phyloP scores from a whole-genome alignment of 2,329 filamentous ascomycete genomes.

The Westerdykella aurantiaca region DNA sequence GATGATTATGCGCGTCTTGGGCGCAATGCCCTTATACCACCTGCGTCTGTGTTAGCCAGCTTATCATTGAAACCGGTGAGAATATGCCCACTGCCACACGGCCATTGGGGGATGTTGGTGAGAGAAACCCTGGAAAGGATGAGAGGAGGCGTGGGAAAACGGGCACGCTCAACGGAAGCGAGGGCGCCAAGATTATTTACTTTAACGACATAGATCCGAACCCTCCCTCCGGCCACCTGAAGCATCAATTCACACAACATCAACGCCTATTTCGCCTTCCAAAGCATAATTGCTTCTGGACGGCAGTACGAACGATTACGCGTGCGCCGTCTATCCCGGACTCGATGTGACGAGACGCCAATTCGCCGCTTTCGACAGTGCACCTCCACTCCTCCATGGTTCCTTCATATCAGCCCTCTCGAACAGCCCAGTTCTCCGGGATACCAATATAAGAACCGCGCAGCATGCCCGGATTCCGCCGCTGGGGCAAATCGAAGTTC shows the following conservation, averaged over 20 bases:
- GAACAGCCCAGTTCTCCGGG: too few relatives aligned
- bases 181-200: slow-evolving; percentile 2
- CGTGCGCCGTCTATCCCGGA: too few relatives aligned
- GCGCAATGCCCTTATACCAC: slow-evolving; percentile 63
- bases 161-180: slow-evolving; percentile 3
- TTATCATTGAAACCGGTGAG: neutral
- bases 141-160: slow-evolving; percentile 2
- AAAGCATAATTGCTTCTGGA: neutral
- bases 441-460: neutral
- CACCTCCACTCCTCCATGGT: too few relatives aligned
- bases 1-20: slow-evolving; percentile 64
- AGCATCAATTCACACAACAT: neutral
- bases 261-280: neutral
- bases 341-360: too few relatives aligned
- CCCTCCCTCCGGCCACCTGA: too few relatives aligned
- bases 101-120: slow-evolving; percentile 19
- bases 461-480: slow-evolving; percentile 32
- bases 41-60: slow-evolving; percentile 15
- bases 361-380: too few relatives aligned
- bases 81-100: slow-evolving; percentile 32
- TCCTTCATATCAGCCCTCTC: too few relatives aligned
- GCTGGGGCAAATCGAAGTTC: slow-evolving; percentile 35
- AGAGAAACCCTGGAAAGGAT: slow-evolving; percentile 4
- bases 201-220: too few relatives aligned
- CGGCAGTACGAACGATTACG: too few relatives aligned